Evolutionary conservation across 1,139 yeast species (phyloP).

Genomic region (Blastobotrys indianensis): DNA sequence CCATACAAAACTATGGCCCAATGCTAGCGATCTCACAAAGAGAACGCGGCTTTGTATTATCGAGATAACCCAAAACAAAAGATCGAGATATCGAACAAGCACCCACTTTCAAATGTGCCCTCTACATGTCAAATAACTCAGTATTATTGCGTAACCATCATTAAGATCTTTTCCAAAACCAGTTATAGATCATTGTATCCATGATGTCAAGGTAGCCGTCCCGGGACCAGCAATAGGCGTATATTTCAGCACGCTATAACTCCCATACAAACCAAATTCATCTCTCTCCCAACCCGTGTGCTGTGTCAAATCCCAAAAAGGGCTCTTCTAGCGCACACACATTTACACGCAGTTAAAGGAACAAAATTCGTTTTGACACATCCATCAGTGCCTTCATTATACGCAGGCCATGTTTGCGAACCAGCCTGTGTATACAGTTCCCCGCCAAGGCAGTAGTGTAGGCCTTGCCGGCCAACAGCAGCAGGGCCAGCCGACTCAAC

Average conservation of each 20-base stretch:
- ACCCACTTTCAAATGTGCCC: too few relatives aligned
- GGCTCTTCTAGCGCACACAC: background rate
- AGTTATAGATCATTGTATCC: too few relatives aligned
- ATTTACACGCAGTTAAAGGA: background rate
- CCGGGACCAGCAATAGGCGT: too few relatives aligned
- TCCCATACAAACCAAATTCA: background rate
- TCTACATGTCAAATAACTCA: too few relatives aligned
- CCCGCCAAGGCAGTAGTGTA: slow-evolving; percentile 2
- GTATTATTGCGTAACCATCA: too few relatives aligned
- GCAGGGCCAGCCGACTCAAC: slow-evolving; percentile 6
- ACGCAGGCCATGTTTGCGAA: slow-evolving; percentile 12
- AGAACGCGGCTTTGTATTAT: too few relatives aligned
- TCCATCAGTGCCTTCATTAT: background rate
- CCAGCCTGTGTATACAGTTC: slow-evolving; percentile 14
- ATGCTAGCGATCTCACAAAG: too few relatives aligned
- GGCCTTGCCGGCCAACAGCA: background rate
- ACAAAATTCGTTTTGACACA: background rate
- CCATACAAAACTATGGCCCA: too few relatives aligned
- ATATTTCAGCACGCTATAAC: background rate
- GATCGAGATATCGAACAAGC: too few relatives aligned
- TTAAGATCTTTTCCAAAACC: too few relatives aligned
- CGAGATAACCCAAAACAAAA: too few relatives aligned
- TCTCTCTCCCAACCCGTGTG: background rate
- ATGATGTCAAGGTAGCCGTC: too few relatives aligned
- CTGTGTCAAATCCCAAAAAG: background rate